Percentiles rank a stretch among this genome's conserved stretches.
Evolutionary conservation across 139 green algal genomes (phyloP).

Genomic region (Closterium sp.): DNA sequence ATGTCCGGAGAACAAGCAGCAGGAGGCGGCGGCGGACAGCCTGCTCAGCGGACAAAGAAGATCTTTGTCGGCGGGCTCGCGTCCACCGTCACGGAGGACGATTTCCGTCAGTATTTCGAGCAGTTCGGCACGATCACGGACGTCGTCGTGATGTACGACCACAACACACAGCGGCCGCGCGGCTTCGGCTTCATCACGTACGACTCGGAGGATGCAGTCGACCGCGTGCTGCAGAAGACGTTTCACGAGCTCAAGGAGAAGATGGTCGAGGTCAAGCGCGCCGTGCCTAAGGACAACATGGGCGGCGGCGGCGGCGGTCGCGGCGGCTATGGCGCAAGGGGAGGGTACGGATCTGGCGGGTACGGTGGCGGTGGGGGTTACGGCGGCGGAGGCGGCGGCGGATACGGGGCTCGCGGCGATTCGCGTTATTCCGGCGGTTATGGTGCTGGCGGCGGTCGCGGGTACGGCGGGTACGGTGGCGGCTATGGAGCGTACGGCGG

Average conservation of each 20-base stretch:
- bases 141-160: constrained; percentile 94
- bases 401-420: not conserved
- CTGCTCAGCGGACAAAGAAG: constrained; percentile 69
- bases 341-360: not conserved
- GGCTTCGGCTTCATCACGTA: constrained; percentile 98
- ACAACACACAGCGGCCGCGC: constrained; percentile 84
- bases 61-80: constrained; percentile 94
- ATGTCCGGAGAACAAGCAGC: constrained; percentile 16
- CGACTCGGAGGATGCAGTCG: constrained; percentile 80
- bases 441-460: too few relatives aligned
- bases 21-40: not conserved
- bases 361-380: constrained; percentile 24
- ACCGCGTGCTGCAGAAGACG: constrained; percentile 51
- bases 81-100: constrained; percentile 79
- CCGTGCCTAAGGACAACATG: constrained; percentile 17
- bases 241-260: constrained; percentile 92
- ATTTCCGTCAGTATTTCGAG: constrained; percentile 73
- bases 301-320: not conserved
- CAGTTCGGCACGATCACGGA: constrained; percentile 80
- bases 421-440: too few relatives aligned
- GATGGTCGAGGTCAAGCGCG: constrained; percentile 41
- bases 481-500: not conserved
- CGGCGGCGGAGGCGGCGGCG: not conserved
- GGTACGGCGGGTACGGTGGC: not conserved
- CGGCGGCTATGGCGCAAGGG: constrained; percentile 6